Percentiles rank a stretch among this genome's conserved stretches.
phyloP scores from a whole-genome alignment of 176 grass and related monocot species.

The Miscanthus lutarioriparius region DNA sequence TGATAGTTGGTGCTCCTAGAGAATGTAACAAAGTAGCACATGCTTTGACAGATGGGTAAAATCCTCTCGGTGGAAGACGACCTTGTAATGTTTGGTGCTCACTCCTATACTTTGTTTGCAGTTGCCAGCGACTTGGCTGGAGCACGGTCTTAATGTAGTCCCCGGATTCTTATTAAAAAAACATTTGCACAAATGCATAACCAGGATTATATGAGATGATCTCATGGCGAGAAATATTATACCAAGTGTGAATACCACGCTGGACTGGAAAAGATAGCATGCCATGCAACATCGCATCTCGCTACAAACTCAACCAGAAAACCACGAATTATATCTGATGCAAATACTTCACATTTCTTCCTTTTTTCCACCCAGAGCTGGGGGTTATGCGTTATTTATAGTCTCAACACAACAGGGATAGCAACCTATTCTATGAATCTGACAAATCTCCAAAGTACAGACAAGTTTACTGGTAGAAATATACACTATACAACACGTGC shows the following conservation, averaged over 20 bases:
- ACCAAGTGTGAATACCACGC: neutral
- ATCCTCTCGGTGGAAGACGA: too few species aligned
- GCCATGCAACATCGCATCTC: neutral
- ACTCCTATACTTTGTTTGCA: neutral
- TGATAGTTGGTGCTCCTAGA: too few species aligned
- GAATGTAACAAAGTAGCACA: too few species aligned
- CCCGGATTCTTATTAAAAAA: neutral
- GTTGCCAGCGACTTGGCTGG: neutral
- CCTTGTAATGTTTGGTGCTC: too few species aligned
- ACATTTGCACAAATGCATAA: neutral
- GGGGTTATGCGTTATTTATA: constrained; percentile 23
- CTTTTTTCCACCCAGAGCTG: constrained; percentile 13
- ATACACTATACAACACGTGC: constrained; percentile 43
- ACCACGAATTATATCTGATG: constrained; percentile 14
- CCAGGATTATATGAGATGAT: neutral
- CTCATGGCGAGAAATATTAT: neutral
- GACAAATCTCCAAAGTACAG: constrained; percentile 35
- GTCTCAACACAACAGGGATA: constrained; percentile 22
- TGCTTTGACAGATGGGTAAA: too few species aligned
- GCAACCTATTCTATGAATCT: constrained; percentile 43
- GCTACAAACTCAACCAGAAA: constrained; percentile 2
- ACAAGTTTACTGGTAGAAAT: constrained; percentile 46
- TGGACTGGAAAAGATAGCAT: neutral
- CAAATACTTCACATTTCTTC: constrained; percentile 11
- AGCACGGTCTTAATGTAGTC: neutral